Conservation (phyloP, 441 rosid genomes). For the Corymbia calophylla region DNA sequence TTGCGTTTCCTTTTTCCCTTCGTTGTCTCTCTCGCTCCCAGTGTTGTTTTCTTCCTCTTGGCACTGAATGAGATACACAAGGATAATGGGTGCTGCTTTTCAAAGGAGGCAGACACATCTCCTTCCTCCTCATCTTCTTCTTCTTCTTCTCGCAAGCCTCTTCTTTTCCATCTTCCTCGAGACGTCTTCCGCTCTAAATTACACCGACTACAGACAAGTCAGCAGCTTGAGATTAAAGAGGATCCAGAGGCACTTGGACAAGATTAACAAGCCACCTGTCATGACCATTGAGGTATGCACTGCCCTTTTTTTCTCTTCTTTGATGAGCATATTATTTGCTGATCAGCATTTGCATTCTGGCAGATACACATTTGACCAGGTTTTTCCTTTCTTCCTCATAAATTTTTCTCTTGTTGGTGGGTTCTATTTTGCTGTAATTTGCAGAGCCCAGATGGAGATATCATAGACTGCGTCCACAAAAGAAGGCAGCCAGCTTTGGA, state of each 20-base stretch:
- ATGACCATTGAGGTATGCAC: slow-evolving; percentile 43
- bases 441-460: slow-evolving; percentile 75
- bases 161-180: not conserved
- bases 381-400: too few relatives aligned
- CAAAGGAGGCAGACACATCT: slow-evolving; percentile 7
- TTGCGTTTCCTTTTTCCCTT: slow-evolving; percentile 8
- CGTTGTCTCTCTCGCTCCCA: not conserved
- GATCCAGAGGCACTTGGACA: slow-evolving; percentile 54
- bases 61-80: slow-evolving; percentile 31
- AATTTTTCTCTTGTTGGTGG: not conserved
- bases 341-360: not conserved
- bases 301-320: not conserved
- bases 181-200: slow-evolving; percentile 29
- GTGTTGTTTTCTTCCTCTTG: not conserved
- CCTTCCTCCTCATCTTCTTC: not conserved
- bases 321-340: not conserved
- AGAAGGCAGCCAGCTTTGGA: slow-evolving; percentile 63
- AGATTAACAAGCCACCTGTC: slow-evolving; percentile 56
- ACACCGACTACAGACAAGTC: slow-evolving; percentile 45
- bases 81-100: slow-evolving; percentile 14
- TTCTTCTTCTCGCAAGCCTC: slow-evolving; percentile 16
- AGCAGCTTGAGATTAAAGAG: slow-evolving; percentile 71
- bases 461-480: slow-evolving; percentile 47
- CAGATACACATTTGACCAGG: not conserved
- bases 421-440: not conserved